Conservation (phyloP, 2,329 filamentous ascomycete species). For the Chaetomiaceae sp. region DNA sequence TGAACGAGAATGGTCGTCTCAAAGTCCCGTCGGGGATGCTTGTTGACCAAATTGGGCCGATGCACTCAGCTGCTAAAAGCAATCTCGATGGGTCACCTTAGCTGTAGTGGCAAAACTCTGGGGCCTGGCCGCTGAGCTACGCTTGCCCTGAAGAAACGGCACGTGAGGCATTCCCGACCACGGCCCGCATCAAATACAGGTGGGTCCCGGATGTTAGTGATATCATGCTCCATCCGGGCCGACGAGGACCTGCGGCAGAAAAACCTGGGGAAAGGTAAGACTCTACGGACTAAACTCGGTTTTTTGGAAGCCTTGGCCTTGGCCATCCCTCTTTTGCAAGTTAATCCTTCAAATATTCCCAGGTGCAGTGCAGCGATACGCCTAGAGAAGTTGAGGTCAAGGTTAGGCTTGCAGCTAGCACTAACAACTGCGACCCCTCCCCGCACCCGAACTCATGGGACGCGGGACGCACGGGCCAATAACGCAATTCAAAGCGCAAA, state of each 20-base stretch:
- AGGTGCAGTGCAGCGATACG: neutral
- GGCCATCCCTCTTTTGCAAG: neutral
- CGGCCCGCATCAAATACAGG: neutral
- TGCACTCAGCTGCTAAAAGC: no score
- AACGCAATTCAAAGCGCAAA: constrained; percentile 30
- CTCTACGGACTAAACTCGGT: neutral
- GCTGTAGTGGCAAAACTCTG: no score
- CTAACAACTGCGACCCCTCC: constrained; percentile 23
- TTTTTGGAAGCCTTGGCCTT: neutral
- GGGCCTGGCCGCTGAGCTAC: no score
- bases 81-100: no score
- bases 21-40: no score
- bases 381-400: neutral
- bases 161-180: neutral
- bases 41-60: no score
- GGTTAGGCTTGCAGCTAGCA: neutral
- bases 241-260: neutral
- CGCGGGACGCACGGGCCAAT: constrained; percentile 20
- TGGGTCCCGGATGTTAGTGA: constrained; percentile 12
- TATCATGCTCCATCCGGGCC: neutral
- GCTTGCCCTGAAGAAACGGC: neutral
- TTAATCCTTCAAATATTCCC: no score
- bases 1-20: no score
- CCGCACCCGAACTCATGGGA: constrained; percentile 18
- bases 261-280: neutral